Base-by-base conservation (phyloP, 225 moss, liverwort and hornwort species). In the Climacium dendroides region DNA sequence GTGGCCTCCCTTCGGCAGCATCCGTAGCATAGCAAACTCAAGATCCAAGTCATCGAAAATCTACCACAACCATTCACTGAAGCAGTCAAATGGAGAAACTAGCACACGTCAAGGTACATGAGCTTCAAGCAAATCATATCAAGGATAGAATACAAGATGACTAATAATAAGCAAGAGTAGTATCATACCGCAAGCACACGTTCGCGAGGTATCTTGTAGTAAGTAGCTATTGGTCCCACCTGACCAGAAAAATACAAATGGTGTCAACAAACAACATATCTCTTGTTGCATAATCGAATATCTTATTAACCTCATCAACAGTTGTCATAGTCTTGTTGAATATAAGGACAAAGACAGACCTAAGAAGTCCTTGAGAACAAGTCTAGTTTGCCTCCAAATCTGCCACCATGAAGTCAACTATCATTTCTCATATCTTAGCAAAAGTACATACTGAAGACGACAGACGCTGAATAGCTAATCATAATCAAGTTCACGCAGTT, bases 181-280 rank as follows among this genome's bases (percentile, higher is more conserved):
- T 65, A 64, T 22, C 90, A 86, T 95, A 98, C 96, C 91, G 94
- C 93, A 83, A 98, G 92, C 73, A 99, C 92, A 79, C 97, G 96
- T 87, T 96, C 94, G n/a, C 93, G 91, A 71, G 99, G 99, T 89
- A 99, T 97, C 94, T 97, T 99, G 90, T 99, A 99, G 88, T 99
- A 99, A 26, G 94, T 59, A 71, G 99, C 94, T 83, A 99, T 87
- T 39, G 97, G 97, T 78, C 89, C 95, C 53, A 97, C 93, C 96
- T 97, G 90, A 74, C 13, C 64, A 89, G 59, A 66, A 54, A 87
- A 85, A 75, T 35, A 74, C 15, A 78, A 72, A 82, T 54, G 52
- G 35, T 29, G 82, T 90, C 89, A 90, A 41, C 47, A 75, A 35
- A 61, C 39, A 29, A 62, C 15, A n/a, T 15, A 82, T 65, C 55